These are phyloP conservation scores for Cladosporium austrohemisphaericum DNA, from an alignment of 2,329 filamentous ascomycete genomes.

Conservation along the genomic window DNA sequence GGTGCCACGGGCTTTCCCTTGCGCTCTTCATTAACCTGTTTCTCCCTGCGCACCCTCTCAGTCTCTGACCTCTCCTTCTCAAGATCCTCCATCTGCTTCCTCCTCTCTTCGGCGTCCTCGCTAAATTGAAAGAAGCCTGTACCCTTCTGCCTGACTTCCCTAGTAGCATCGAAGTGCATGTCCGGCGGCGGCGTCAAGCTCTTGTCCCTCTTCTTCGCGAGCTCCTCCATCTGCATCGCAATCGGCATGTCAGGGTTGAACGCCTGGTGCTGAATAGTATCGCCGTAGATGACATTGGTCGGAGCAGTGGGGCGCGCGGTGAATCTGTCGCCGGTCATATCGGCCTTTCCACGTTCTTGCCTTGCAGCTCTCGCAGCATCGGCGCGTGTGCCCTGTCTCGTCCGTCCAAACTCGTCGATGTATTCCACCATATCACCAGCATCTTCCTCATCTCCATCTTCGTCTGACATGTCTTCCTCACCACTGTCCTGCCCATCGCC, in stretches of 20 bases:
- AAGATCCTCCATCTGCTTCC: constrained; percentile 73
- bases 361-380: constrained; percentile 62
- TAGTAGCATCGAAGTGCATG: constrained; percentile 78
- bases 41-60: constrained; percentile 59
- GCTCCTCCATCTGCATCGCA: constrained; percentile 67
- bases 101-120: constrained; percentile 62
- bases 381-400: constrained; percentile 65
- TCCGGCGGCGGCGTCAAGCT: constrained; percentile 75
- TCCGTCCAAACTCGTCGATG: constrained; percentile 88
- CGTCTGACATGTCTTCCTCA: constrained; percentile 39
- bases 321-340: constrained; percentile 58
- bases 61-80: constrained; percentile 65
- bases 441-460: constrained; percentile 37
- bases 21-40: constrained; percentile 48
- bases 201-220: constrained; percentile 74
- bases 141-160: constrained; percentile 81
- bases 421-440: constrained; percentile 72
- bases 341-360: constrained; percentile 54
- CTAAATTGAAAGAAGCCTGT: constrained; percentile 91
- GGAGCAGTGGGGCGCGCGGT: constrained; percentile 66
- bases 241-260: constrained; percentile 70
- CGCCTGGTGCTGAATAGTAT: constrained; percentile 76
- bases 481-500: constrained; percentile 43
- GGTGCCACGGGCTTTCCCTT: constrained; percentile 21
- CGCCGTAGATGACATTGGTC: constrained; percentile 72